These are phyloP conservation scores for Peronospora farinosa DNA, from an alignment of 352 stramenopile species.

Conservation along the genomic window DNA sequence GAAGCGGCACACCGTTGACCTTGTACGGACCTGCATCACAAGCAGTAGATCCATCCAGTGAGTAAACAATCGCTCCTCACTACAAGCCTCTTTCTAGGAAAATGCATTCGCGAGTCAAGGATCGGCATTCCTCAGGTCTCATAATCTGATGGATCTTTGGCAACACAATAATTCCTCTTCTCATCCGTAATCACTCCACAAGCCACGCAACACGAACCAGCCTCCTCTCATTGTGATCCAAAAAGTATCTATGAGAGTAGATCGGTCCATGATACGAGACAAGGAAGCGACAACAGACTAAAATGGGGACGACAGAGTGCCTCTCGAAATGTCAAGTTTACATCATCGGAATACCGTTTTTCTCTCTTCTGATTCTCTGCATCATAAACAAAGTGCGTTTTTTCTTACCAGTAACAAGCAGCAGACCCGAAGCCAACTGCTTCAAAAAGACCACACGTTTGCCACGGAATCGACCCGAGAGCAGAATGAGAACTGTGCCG, in stretches of 20 bases:
- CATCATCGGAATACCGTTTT: constrained; percentile 50
- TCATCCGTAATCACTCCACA: constrained; percentile 1
- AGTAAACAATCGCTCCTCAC: neutral
- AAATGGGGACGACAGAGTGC: constrained; percentile 21
- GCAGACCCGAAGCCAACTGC: constrained; percentile 92
- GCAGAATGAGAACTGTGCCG: constrained; percentile 96
- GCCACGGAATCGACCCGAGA: constrained; percentile 94
- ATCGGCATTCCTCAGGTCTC: constrained; percentile 76
- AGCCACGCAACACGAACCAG: neutral
- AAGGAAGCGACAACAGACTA: neutral
- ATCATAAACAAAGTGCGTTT: neutral
- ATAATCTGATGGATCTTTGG: constrained; percentile 78
- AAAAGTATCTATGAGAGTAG: neutral
- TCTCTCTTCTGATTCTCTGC: neutral
- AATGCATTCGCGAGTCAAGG: neutral
- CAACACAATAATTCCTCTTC: constrained; percentile 25
- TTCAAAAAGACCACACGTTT: constrained; percentile 98
- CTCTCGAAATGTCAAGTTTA: constrained; percentile 63
- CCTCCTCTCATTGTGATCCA: neutral
- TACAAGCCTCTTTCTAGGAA: neutral
- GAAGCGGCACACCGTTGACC: constrained; percentile 97
- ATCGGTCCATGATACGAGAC: constrained; percentile 2
- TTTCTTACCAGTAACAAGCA: constrained; percentile 91
- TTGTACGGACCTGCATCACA: constrained; percentile 92
- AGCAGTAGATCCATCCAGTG: neutral